Percentiles rank a stretch among this genome's conserved stretches.
phyloP scores from a whole-genome alignment of 2,329 filamentous ascomycete species.

The Aspergillus sp. region DNA sequence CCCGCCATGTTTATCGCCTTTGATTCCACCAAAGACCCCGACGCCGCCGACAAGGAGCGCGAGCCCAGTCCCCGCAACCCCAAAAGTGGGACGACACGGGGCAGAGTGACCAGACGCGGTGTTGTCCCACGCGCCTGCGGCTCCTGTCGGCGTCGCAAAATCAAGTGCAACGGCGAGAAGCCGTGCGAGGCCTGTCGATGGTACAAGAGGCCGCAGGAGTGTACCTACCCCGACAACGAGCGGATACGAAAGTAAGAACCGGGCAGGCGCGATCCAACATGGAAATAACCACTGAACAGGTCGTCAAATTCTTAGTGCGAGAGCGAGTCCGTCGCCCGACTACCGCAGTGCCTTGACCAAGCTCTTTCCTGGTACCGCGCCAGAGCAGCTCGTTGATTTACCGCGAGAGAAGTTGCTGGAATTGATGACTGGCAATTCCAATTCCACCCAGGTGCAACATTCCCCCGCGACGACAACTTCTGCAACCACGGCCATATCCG shows the following conservation, averaged over 20 bases:
- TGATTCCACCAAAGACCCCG: not conserved
- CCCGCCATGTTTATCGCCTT: not conserved
- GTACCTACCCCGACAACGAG: constrained; percentile 78
- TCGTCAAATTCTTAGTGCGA: not conserved
- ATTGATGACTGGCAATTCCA: constrained; percentile 43
- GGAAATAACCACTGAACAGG: not conserved
- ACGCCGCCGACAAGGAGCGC: not conserved
- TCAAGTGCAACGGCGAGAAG: constrained; percentile 76
- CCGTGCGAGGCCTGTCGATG: constrained; percentile 80
- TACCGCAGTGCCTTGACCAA: constrained; percentile 64
- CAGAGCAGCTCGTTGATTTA: constrained; percentile 55
- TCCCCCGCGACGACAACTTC: constrained; percentile 24
- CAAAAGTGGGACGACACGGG: not conserved
- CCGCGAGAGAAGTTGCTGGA: constrained; percentile 62
- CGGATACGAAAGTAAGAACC: constrained; percentile 68
- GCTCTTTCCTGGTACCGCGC: constrained; percentile 62
- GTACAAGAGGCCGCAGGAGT: constrained; percentile 75
- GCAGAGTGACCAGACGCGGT: not conserved
- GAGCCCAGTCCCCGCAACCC: not conserved
- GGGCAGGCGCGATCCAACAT: constrained; percentile 22
- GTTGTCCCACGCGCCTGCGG: constrained; percentile 59
- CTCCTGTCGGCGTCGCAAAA: constrained; percentile 77
- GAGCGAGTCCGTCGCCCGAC: constrained; percentile 55
- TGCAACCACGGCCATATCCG: not conserved
- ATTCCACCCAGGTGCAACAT: not conserved